A percentile compares a stretch with the other conserved stretches of the same genome.
phyloP scores from a whole-genome alignment of 306 rosid genomes.

The Quercus wislizeni region DNA sequence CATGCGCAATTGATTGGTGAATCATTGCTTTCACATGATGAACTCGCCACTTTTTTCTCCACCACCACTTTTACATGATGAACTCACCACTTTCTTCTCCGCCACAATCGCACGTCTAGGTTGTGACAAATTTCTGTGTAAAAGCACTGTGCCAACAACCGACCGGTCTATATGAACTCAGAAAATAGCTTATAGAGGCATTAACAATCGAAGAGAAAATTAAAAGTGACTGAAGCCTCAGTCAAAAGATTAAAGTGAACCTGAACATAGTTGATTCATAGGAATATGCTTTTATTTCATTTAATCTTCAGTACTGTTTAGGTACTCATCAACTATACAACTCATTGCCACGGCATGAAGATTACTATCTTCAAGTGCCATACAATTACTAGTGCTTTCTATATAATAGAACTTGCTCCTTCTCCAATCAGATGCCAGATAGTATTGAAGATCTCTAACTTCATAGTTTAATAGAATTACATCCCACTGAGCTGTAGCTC shows the following conservation, averaged over 20 bases:
- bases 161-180: background rate
- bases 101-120: too few species aligned
- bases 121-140: too few species aligned
- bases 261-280: background rate
- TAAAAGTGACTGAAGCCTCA: background rate
- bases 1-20: too few species aligned
- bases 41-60: too few species aligned
- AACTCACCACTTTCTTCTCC: too few species aligned
- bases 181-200: background rate
- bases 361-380: background rate
- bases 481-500: background rate
- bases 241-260: background rate
- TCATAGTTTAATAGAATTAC: background rate
- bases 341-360: background rate
- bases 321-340: background rate
- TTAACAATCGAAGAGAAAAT: background rate
- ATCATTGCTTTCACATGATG: too few species aligned
- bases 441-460: background rate
- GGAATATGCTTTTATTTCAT: background rate
- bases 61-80: too few species aligned
- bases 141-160: background rate
- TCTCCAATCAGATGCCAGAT: background rate
- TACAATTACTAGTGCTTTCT: background rate
- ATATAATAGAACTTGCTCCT: background rate
- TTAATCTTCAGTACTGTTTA: background rate